A percentile compares a stretch with the other conserved stretches of the same genome.
phyloP scores from a whole-genome alignment of 2,329 filamentous ascomycete genomes.

The Botrytis hyacinthi region DNA sequence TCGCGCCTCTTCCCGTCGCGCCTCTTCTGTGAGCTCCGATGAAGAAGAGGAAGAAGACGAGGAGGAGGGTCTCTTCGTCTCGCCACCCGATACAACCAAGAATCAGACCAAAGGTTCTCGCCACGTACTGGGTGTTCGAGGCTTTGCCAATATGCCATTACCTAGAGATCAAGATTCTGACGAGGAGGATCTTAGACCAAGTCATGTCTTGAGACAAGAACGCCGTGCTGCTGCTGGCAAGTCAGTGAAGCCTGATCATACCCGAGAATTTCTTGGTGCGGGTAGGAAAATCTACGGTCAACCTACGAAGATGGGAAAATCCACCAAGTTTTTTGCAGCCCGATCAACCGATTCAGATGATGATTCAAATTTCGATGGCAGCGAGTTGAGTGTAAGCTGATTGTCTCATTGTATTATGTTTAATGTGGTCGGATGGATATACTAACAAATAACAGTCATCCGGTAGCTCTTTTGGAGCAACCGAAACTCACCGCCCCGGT shows the following conservation, averaged over 20 bases:
- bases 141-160: conserved; percentile 8
- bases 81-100: neutral
- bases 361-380: neutral
- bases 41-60: neutral
- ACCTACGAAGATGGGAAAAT: neutral
- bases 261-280: neutral
- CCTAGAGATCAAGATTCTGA: conserved; percentile 9
- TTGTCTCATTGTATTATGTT: neutral
- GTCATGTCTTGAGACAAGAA: neutral
- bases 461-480: neutral
- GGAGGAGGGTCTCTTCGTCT: neutral
- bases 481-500: neutral
- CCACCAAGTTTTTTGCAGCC: too few species aligned
- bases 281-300: neutral
- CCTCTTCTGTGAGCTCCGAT: neutral
- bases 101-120: neutral
- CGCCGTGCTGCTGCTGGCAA: neutral
- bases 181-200: conserved; percentile 5
- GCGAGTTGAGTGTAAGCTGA: neutral
- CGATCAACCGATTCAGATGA: neutral
- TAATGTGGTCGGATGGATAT: neutral
- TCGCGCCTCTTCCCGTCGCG: neutral
- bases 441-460: conserved; percentile 1
- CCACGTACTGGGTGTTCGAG: neutral
- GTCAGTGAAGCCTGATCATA: too few species aligned